A percentile compares a stretch with the other conserved stretches of the same genome.
Evolutionary conservation across 345 rosid genomes (phyloP).

Genomic region (Mallotus nudiflorus): DNA sequence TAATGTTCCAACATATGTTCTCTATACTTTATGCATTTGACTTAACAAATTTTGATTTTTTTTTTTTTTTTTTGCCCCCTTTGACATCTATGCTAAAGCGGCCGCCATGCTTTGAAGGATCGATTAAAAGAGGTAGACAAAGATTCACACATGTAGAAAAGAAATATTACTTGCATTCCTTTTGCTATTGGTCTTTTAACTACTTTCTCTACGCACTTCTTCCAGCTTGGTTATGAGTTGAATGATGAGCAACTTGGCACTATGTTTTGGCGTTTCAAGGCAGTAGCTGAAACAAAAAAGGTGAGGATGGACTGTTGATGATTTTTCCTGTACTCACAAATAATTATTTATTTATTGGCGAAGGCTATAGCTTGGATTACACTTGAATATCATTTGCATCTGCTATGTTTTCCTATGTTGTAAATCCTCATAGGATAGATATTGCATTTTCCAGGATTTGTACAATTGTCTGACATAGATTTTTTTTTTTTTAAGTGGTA

Average conservation of each 20-base stretch:
- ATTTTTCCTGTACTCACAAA: background rate
- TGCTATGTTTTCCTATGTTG: background rate
- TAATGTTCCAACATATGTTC: background rate
- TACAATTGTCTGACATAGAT: background rate
- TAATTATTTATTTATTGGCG: background rate
- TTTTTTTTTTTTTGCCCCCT: constrained; percentile 1
- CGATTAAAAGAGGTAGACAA: constrained; percentile 69
- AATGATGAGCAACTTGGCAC: constrained; percentile 67
- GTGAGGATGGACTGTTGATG: constrained; percentile 26
- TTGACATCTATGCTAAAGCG: constrained; percentile 39
- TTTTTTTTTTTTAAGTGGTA: background rate
- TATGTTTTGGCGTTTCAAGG: constrained; percentile 87
- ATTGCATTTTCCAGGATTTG: constrained; percentile 2
- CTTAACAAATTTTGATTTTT: background rate
- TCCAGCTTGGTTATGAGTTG: constrained; percentile 85
- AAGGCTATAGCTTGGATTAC: no score
- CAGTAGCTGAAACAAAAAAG: constrained; percentile 92
- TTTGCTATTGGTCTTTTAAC: constrained; percentile 12
- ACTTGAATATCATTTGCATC: no score
- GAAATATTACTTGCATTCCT: background rate
- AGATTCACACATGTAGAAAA: background rate
- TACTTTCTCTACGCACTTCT: constrained; percentile 20
- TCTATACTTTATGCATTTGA: background rate
- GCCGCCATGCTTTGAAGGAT: constrained; percentile 87
- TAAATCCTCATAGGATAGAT: no score